phyloP scores from a whole-genome alignment of 371 early-diverging fungal species.

The Funneliformis caledonium region DNA sequence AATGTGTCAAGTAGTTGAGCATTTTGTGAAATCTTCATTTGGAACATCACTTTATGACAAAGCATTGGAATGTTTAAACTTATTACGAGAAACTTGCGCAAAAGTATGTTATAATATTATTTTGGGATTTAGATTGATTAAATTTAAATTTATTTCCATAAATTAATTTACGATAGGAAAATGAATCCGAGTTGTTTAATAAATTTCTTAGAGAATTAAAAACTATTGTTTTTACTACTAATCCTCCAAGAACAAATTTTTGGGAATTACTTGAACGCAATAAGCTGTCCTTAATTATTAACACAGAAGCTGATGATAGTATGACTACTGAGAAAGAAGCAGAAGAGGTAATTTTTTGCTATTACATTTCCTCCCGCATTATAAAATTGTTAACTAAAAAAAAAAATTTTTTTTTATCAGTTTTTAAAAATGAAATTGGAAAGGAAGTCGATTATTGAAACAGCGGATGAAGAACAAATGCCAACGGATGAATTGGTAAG shows the following conservation, averaged over 20 bases:
- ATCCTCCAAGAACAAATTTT: conserved; percentile 47
- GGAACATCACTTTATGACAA: conserved; percentile 50
- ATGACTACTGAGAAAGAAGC: conserved; percentile 46
- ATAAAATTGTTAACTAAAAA: neutral
- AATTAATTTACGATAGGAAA: conserved; percentile 42
- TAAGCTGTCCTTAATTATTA: conserved; percentile 49
- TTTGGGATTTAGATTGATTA: neutral
- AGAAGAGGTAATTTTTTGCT: conserved; percentile 43
- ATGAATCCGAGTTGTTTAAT: conserved; percentile 55
- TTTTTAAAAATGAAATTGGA: neutral
- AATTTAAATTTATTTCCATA: neutral
- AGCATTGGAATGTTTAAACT: conserved; percentile 54
- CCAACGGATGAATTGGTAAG: conserved; percentile 21
- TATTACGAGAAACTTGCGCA: conserved; percentile 51
- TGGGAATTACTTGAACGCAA: conserved; percentile 49
- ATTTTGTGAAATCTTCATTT: conserved; percentile 55
- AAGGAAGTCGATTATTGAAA: neutral
- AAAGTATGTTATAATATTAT: conserved; percentile 40
- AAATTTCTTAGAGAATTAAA: conserved; percentile 47
- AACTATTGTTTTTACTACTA: conserved; percentile 39
- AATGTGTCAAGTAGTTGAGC: conserved; percentile 54
- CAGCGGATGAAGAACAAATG: neutral
- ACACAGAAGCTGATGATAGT: conserved; percentile 49
- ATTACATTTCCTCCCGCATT: neutral
- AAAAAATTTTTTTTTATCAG: neutral